Base-by-base conservation (phyloP, 805 yeast species). In the Metschnikowia lachancei region DNA sequence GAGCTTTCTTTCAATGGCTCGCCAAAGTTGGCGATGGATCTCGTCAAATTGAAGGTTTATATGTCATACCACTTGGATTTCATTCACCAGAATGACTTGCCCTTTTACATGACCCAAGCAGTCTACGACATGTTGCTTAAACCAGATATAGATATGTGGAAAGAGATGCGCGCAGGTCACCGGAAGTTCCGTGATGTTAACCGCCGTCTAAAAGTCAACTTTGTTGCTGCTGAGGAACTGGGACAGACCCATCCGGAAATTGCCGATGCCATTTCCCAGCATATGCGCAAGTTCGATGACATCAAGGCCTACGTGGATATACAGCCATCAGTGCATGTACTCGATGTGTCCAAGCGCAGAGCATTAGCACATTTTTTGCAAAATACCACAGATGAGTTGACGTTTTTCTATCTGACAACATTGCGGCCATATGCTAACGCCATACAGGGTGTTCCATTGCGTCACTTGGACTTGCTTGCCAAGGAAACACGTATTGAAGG, bases 31-130 rank as follows among this genome's bases (percentile, higher is more conserved):
- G 67, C 74, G 22, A 50, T 79, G 6, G 75, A 77, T 39, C 64
- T 70, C 24, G 65, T 65, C 16, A 59, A 65, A 1, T 66, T 70
- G 24, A 68, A 63, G 35, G 75, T 78, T 1, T 41, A 48, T 33
- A 31, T 54, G 47, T 31, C 57, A 46, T 77, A 77, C 54, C 61
- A 75, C 11, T 48, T 72, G 36, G 69, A 65, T 0, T 59, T 79
- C 11, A 72, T 83, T 14, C 74, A 75, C 46, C 66, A 70, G 31
- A 85, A 84, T 53, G 85, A 77, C 51, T 65, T 84, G 32, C 90
- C 94, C 1, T 83, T 74, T 53, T 77, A 72, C 48, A 69, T 82
- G 2, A 74, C 85, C 0, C 85, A 81, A 53, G 61, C 67, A 2
- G 49, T 69, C 4, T 34, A 63, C 12, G 62, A 69, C 28, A 66